Evolutionary conservation across 1,284 basidiomycete genomes (phyloP), one percentile per base, ranked within the genome.

Genomic region (Cryptococcus sp.): DNA sequence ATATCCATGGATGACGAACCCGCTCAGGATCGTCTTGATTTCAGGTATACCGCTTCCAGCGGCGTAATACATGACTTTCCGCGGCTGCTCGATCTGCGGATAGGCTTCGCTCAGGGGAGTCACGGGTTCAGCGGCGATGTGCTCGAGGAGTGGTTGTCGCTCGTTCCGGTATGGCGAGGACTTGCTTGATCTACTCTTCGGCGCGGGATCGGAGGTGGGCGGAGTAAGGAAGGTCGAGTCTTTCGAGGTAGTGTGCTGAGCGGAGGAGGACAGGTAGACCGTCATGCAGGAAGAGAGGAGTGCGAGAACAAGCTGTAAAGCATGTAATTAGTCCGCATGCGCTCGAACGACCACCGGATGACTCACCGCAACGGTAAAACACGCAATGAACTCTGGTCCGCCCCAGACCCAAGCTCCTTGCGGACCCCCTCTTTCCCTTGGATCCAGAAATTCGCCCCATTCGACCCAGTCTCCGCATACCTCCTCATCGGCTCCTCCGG

Each of bases 1-100:
- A 75, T 96, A 99, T 20, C 95, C 95, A 70, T 96, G 93, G 61
- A 99, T 97, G 19, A 98, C 94, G 69, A 97, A 98, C n/a, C 75
- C 71, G 58, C 91, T 93, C 41, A 99, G 82, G 58, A 98, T 96
- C 0, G 93, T 94, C 80, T 98, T 99, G 77, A 98, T 89, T 77
- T 98, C 95, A 0, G 94, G 93, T 57, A 98, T 95, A 62, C 95
- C 95, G 70, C 90, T 93, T 15, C 95, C 95, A 27, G 92, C 91
- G 15, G 94, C 95, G 74, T 93, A 94, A 80, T 89, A 93, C 78
- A 93, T 82, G 46, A 89, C 84, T 66, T 88, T 87, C 50, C 91
- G 84, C 4, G 74, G 69, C 1, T 63, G 64, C 40, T 67, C 66
- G 5, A 59, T 2, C 23, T 49, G 44, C n/a, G 61, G 60, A 11